Percentiles rank a stretch among this genome's conserved stretches.
phyloP scores from a whole-genome alignment of 2,329 filamentous ascomycete genomes.

The Diaporthe ilicicola region DNA sequence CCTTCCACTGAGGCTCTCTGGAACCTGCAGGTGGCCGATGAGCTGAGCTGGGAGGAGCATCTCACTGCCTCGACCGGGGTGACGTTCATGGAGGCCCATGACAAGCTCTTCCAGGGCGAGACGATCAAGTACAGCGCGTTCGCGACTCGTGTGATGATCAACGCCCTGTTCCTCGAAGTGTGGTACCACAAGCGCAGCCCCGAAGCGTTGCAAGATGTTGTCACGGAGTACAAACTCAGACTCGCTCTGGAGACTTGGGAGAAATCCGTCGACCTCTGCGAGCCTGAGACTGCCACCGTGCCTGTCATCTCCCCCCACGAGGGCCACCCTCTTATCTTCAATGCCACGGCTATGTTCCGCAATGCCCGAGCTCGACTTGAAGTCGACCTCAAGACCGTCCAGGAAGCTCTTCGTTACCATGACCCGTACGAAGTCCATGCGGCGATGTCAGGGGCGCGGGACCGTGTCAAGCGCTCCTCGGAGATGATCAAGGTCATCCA shows the following conservation, averaged over 20 bases:
- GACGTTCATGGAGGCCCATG: conserved; percentile 93
- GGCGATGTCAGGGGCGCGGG: conserved; percentile 93
- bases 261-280: conserved; percentile 91
- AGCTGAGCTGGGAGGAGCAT: conserved; percentile 84
- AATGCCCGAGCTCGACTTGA: conserved; percentile 92
- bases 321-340: conserved; percentile 96
- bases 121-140: conserved; percentile 93
- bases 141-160: conserved; percentile 97
- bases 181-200: conserved; percentile 99
- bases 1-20: conserved; percentile 94
- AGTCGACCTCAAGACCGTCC: conserved; percentile 93
- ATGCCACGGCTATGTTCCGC: conserved; percentile 95
- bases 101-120: conserved; percentile 94
- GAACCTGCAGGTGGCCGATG: conserved; percentile 84
- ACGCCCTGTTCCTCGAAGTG: conserved; percentile 95
- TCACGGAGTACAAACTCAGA: conserved; percentile 97
- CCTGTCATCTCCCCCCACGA: conserved; percentile 94
- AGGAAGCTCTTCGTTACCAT: conserved; percentile 96
- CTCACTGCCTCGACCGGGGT: conserved; percentile 75
- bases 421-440: conserved; percentile 96
- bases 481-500: conserved; percentile 99
- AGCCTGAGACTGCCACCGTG: conserved; percentile 87
- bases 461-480: conserved; percentile 91
- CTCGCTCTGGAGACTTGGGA: conserved; percentile 99
- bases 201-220: conserved; percentile 96